phyloP scores from a whole-genome alignment of 2,329 filamentous ascomycete species.

The Allantophomopsis cytisporea region DNA sequence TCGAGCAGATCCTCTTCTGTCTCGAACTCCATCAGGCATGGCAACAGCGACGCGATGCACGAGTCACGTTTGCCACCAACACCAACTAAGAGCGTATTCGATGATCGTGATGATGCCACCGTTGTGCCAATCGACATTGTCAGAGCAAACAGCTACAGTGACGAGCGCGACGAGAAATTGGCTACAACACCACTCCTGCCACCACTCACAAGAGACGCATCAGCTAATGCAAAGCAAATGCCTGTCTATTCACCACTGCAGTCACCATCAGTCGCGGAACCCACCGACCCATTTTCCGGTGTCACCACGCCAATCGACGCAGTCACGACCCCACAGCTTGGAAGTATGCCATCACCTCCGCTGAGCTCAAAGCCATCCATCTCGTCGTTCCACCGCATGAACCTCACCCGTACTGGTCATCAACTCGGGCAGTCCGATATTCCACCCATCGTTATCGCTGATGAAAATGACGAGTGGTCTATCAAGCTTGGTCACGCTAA shows the following conservation, averaged over 20 bases:
- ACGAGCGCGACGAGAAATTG: constrained; percentile 43
- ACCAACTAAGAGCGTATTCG: constrained; percentile 49
- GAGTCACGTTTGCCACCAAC: constrained; percentile 45
- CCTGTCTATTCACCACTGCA: constrained; percentile 69
- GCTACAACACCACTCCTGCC: constrained; percentile 78
- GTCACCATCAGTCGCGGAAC: constrained; percentile 64
- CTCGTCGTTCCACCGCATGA: constrained; percentile 51
- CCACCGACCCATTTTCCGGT: constrained; percentile 20
- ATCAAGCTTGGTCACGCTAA: constrained; percentile 82
- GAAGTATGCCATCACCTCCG: constrained; percentile 48
- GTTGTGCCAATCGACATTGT: constrained; percentile 35
- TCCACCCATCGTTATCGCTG: constrained; percentile 52
- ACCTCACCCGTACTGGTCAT: constrained; percentile 26
- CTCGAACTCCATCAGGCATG: constrained; percentile 41
- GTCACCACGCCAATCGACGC: constrained; percentile 28
- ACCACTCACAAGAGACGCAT: constrained; percentile 51
- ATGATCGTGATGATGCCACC: constrained; percentile 33
- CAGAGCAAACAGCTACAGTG: constrained; percentile 31
- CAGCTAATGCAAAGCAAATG: constrained; percentile 30
- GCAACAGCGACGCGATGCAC: constrained; percentile 24
- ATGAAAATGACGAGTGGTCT: constrained; percentile 70
- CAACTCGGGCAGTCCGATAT: constrained; percentile 38
- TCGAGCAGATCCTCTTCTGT: constrained; percentile 73
- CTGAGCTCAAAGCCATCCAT: constrained; percentile 67
- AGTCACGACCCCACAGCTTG: constrained; percentile 26